Evolutionary conservation across 2,329 filamentous ascomycete genomes (phyloP).

Genomic region (Diatrype stigma): DNA sequence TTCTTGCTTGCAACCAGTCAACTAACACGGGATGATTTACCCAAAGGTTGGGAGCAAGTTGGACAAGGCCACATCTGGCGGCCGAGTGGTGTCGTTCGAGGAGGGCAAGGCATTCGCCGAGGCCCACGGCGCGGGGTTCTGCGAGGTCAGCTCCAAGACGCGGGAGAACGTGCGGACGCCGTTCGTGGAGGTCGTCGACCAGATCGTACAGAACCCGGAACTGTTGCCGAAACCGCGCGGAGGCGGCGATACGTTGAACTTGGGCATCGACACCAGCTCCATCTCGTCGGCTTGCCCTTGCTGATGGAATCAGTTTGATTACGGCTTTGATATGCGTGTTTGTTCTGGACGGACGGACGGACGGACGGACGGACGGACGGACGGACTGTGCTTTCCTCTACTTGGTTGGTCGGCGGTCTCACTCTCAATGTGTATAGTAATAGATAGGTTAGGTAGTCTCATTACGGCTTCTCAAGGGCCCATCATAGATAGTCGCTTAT

Average conservation of each 20-base stretch:
- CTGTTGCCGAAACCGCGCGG: conserved; percentile 31
- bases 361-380: too few relatives aligned
- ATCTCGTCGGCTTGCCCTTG: conserved; percentile 23
- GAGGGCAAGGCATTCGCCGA: conserved; percentile 45
- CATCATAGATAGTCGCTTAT: neutral
- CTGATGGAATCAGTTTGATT: conserved; percentile 5
- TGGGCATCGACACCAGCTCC: conserved; percentile 22
- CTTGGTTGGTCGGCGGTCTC: neutral
- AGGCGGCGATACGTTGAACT: conserved; percentile 22
- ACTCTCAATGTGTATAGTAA: conserved; percentile 16
- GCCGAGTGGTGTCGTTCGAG: conserved; percentile 40
- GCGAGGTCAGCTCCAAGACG: conserved; percentile 51
- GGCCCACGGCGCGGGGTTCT: conserved; percentile 43
- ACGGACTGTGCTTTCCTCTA: too few relatives aligned
- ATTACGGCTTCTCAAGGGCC: neutral
- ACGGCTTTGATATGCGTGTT: too few relatives aligned
- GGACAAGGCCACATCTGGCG: conserved; percentile 38
- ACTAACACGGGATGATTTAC: conserved; percentile 5
- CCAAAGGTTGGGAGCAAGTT: conserved; percentile 49
- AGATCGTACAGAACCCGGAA: conserved; percentile 41
- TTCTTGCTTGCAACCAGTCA: too few relatives aligned
- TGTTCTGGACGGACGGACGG: too few relatives aligned
- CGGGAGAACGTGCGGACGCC: conserved; percentile 46
- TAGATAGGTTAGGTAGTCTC: too few relatives aligned
- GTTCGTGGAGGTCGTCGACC: conserved; percentile 49